phyloP scores from a whole-genome alignment of 352 stramenopile genomes.

The Pythium insidiosum region DNA sequence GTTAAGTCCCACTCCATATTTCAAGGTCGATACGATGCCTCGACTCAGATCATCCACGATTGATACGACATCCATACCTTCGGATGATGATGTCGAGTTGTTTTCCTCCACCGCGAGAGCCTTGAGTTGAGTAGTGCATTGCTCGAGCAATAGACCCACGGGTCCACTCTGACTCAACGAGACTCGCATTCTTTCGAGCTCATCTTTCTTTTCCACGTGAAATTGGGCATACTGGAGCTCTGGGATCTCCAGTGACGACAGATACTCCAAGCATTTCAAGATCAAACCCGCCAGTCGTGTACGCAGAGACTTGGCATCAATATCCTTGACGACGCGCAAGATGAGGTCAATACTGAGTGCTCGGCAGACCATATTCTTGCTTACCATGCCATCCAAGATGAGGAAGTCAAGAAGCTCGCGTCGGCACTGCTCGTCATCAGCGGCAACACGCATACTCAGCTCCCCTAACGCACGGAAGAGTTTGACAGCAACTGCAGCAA shows the following conservation, averaged over 20 bases:
- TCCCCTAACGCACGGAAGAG: slow-evolving; percentile 68
- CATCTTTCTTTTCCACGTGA: slow-evolving; percentile 78
- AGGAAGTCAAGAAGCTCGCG: slow-evolving; percentile 56
- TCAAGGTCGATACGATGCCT: slow-evolving; percentile 45
- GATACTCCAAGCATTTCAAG: slow-evolving; percentile 62
- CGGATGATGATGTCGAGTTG: slow-evolving; percentile 8
- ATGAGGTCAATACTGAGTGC: slow-evolving; percentile 65
- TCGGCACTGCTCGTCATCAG: slow-evolving; percentile 35
- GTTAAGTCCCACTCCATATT: slow-evolving; percentile 76
- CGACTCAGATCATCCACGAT: slow-evolving; percentile 46
- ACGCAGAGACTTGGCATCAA: slow-evolving; percentile 45
- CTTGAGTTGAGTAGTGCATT: slow-evolving; percentile 47
- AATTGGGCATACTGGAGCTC: slow-evolving; percentile 83
- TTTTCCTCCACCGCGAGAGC: slow-evolving; percentile 19
- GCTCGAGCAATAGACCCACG: slow-evolving; percentile 61
- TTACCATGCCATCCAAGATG: slow-evolving; percentile 56
- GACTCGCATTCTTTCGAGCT: slow-evolving; percentile 70
- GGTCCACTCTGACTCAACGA: slow-evolving; percentile 67
- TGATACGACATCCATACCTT: slow-evolving; percentile 26
- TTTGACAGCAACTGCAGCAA: slow-evolving; percentile 56
- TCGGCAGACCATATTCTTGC: slow-evolving; percentile 56
- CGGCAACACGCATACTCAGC: slow-evolving; percentile 56
- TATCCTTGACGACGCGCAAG: slow-evolving; percentile 56
- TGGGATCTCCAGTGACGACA: slow-evolving; percentile 79
- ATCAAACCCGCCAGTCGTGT: slow-evolving; percentile 45